These are phyloP conservation scores for Phytophthora litchii DNA, from an alignment of 352 stramenopile species.

Conservation along the genomic window DNA sequence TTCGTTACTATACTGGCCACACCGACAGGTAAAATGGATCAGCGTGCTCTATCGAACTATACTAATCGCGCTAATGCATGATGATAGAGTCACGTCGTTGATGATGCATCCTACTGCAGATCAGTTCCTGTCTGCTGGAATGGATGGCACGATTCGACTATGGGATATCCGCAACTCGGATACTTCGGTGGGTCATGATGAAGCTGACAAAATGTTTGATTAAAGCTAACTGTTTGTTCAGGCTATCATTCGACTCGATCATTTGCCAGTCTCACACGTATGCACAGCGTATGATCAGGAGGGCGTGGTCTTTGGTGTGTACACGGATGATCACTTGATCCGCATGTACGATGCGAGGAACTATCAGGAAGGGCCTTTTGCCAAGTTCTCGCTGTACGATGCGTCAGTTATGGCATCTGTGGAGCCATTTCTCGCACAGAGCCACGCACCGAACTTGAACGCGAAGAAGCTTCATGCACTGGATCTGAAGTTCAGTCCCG, in stretches of 20 bases:
- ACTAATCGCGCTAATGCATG: constrained; percentile 2
- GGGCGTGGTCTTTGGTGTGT: constrained; percentile 86
- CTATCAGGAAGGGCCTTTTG: constrained; percentile 87
- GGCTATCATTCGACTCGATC: constrained; percentile 68
- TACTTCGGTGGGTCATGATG: constrained; percentile 42
- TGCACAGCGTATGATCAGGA: constrained; percentile 83
- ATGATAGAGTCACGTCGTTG: constrained; percentile 72
- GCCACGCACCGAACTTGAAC: constrained; percentile 59
- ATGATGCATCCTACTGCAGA: constrained; percentile 89
- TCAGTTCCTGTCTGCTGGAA: constrained; percentile 81
- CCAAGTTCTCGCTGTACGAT: constrained; percentile 89
- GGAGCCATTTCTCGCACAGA: constrained; percentile 62
- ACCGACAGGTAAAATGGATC: constrained; percentile 52
- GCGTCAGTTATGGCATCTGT: constrained; percentile 63
- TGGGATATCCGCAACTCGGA: constrained; percentile 83
- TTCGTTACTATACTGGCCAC: constrained; percentile 87
- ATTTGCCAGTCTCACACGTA: constrained; percentile 69
- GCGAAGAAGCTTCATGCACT: constrained; percentile 72
- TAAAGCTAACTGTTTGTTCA: constrained; percentile 26
- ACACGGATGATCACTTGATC: constrained; percentile 85
- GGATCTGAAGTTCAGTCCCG: constrained; percentile 85
- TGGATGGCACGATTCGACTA: constrained; percentile 78
- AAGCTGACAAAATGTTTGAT: background rate
- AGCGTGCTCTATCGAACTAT: no score
- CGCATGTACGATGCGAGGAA: constrained; percentile 91